Percentiles rank a stretch among this genome's conserved stretches.
phyloP scores from a whole-genome alignment of 345 rosid genomes.

The Lenwebbia sp. region DNA sequence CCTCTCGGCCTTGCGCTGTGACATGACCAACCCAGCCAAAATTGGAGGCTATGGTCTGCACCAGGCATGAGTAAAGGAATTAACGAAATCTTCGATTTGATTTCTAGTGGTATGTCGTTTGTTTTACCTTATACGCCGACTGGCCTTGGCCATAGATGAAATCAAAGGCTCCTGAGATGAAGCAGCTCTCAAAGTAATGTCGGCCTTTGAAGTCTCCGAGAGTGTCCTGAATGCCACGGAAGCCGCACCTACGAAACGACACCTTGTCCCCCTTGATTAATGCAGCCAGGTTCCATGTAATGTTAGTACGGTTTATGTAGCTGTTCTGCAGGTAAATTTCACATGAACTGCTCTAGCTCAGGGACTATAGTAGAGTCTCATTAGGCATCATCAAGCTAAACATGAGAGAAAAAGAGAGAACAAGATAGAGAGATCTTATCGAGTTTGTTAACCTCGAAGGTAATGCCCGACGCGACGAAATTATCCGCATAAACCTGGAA shows the following conservation, averaged over 20 bases:
- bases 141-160: constrained; percentile 3
- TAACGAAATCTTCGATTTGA: neutral
- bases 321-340: neutral
- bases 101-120: neutral
- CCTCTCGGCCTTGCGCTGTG: constrained; percentile 19
- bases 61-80: neutral
- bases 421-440: neutral
- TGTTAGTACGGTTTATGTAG: neutral
- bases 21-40: constrained; percentile 7
- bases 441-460: neutral
- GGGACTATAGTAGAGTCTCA: neutral
- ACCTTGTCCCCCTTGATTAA: neutral
- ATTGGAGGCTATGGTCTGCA: neutral
- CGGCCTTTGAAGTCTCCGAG: neutral
- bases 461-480: neutral
- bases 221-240: constrained; percentile 2
- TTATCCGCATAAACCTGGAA: neutral
- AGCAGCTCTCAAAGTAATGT: neutral
- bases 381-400: neutral
- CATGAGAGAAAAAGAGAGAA: neutral
- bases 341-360: neutral
- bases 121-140: neutral
- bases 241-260: neutral
- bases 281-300: neutral
- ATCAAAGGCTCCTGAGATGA: constrained; percentile 1